Percentiles rank a stretch among this genome's conserved stretches.
phyloP scores from a whole-genome alignment of 306 rosid species.

The Prunus mira region DNA sequence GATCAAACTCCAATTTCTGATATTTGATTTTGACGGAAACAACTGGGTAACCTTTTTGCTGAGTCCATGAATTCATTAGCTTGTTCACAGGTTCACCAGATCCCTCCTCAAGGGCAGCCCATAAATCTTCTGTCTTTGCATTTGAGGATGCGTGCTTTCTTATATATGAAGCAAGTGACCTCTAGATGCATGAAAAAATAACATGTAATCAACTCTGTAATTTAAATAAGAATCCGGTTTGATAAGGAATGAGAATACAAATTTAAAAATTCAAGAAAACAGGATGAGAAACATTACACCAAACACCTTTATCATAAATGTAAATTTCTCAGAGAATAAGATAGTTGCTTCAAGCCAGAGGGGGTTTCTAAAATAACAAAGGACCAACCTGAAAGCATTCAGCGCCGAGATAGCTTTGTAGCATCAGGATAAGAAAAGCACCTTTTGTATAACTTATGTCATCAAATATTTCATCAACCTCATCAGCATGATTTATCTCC shows the following conservation, averaged over 20 bases:
- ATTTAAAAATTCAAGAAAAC: neutral
- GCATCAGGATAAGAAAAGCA: constrained; percentile 91
- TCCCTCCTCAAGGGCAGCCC: constrained; percentile 95
- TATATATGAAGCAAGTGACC: constrained; percentile 85
- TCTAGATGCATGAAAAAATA: constrained; percentile 46
- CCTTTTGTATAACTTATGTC: constrained; percentile 92
- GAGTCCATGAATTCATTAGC: constrained; percentile 90
- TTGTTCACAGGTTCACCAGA: constrained; percentile 89
- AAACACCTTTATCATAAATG: neutral
- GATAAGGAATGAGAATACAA: neutral
- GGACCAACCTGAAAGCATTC: constrained; percentile 77
- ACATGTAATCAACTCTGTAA: neutral
- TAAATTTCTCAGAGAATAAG: neutral
- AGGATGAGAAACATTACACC: neutral
- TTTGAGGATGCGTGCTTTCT: constrained; percentile 70
- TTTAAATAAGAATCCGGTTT: neutral
- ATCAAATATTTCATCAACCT: constrained; percentile 92
- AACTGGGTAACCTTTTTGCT: constrained; percentile 92
- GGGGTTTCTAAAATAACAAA: constrained; percentile 15
- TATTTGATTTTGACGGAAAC: constrained; percentile 58
- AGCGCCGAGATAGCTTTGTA: constrained; percentile 94
- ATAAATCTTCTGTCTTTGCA: constrained; percentile 88
- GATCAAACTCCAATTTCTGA: constrained; percentile 74
- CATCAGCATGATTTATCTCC: constrained; percentile 83
- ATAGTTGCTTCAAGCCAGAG: neutral